Evolutionary conservation across 345 rosid species (phyloP), one percentile per base, ranked within the genome.

Genomic region (Isatis tinctoria): DNA sequence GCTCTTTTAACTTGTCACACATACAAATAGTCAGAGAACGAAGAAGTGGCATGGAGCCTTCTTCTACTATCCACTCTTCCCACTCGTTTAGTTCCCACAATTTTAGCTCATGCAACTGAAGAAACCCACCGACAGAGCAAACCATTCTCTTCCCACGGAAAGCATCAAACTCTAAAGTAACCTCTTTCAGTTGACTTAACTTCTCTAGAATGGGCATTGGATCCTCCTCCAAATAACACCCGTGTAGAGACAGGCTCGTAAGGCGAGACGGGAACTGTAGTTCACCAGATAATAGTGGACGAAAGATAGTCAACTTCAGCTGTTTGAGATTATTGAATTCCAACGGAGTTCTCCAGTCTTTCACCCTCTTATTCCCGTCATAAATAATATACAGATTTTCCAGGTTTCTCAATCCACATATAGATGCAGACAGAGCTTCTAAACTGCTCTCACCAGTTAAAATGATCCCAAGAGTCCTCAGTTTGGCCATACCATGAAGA

Each of bases 1-100:
- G 24, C 24, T 22, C 24, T 2, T 22, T 22, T 22, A 22, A 22
- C 24, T 22, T 22, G 1, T 22, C 0, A 17, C 62, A n/a, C n/a
- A n/a, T n/a, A n/a, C n/a, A n/a, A 33, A 0, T n/a, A n/a, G n/a
- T n/a, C n/a, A n/a, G n/a, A 32, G 14, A 6, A 58, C n/a, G 13
- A 1, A 58, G 26, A 16, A 32, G 24, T 0, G 62, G 41, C 41
- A 58, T 58, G 8, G 41, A 58, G 8, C 24, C 62, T 32, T 58
- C 26, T 58, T 58, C 41, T 33, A 58, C 41, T 8, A 16, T 58
- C 62, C 41, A 58, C 41, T 58, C 62, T 58, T 58, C 41, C 41
- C 3, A 58, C 18, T 58, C 24, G 0, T 8, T 2, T 32, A 57
- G 5, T 32, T 0, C 0, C 0, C 0, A 2, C n/a, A 57, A 32